phyloP scores from a whole-genome alignment of 2,329 filamentous ascomycete species.

The Xylariaceae sp. region DNA sequence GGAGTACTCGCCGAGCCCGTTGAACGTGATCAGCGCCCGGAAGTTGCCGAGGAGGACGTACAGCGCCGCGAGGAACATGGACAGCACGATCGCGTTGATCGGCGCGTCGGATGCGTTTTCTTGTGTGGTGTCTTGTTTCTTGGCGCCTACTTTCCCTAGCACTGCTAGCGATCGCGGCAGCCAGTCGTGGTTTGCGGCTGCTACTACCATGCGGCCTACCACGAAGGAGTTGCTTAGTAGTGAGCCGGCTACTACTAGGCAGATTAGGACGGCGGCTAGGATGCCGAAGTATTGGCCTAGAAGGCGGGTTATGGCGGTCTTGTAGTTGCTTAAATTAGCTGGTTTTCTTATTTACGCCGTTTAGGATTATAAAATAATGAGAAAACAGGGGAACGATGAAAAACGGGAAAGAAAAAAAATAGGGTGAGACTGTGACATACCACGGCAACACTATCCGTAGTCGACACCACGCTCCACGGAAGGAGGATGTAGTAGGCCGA shows the following conservation, averaged over 20 bases:
- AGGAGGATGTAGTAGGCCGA: conserved; percentile 60
- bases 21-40: conserved; percentile 57
- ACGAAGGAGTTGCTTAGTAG: conserved; percentile 61
- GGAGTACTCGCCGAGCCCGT: conserved; percentile 56
- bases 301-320: conserved; percentile 54
- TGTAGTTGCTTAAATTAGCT: conserved; percentile 10
- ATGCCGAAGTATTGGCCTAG: conserved; percentile 52
- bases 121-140: conserved; percentile 3
- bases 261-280: conserved; percentile 52
- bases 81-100: conserved; percentile 51
- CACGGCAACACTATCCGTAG: conserved; percentile 59
- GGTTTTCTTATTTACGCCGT: no score
- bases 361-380: neutral
- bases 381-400: neutral
- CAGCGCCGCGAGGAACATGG: conserved; percentile 46
- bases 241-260: conserved; percentile 58
- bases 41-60: conserved; percentile 61
- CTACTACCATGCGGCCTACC: conserved; percentile 56
- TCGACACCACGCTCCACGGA: conserved; percentile 55
- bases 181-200: conserved; percentile 52
- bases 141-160: conserved; percentile 42
- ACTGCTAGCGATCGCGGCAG: conserved; percentile 44
- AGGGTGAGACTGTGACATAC: conserved; percentile 39
- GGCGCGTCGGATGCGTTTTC: conserved; percentile 44
- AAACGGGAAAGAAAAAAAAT: neutral